These are phyloP conservation scores for Inga laurina DNA, from an alignment of 306 rosid genomes.

Conservation along the genomic window DNA sequence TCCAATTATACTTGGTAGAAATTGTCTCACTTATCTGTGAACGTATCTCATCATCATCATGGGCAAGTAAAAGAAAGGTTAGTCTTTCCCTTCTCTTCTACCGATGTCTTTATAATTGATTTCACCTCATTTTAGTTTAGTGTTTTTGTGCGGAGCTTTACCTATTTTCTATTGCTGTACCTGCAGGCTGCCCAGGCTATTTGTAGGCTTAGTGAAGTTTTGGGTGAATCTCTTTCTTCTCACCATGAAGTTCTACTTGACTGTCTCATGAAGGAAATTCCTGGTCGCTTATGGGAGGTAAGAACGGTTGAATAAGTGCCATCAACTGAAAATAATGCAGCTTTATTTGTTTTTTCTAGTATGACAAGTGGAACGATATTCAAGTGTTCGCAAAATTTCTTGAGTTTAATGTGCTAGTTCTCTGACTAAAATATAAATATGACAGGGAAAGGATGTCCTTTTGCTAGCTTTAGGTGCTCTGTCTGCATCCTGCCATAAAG, in stretches of 20 bases:
- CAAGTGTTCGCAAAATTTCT: slow-evolving; percentile 2
- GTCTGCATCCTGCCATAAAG: slow-evolving; percentile 73
- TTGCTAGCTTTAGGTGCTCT: slow-evolving; percentile 80
- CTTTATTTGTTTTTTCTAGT: slow-evolving; percentile 19
- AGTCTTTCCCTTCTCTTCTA: slow-evolving; percentile 26
- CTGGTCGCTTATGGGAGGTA: slow-evolving; percentile 99
- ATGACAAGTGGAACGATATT: background rate
- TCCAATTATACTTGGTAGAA: slow-evolving; percentile 79
- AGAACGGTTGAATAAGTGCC: slow-evolving; percentile 6
- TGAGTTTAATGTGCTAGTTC: slow-evolving; percentile 19
- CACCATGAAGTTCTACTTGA: slow-evolving; percentile 70
- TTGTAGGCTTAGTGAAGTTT: slow-evolving; percentile 84
- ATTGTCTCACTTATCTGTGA: slow-evolving; percentile 78
- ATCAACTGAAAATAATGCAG: slow-evolving; percentile 21
- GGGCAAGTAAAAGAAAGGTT: slow-evolving; percentile 87
- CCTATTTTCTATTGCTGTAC: slow-evolving; percentile 31
- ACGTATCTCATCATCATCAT: slow-evolving; percentile 78
- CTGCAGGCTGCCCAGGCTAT: slow-evolving; percentile 89
- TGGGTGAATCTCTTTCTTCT: slow-evolving; percentile 84
- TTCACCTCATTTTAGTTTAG: slow-evolving; percentile 16
- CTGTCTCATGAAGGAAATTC: slow-evolving; percentile 83
- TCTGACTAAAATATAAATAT: slow-evolving; percentile 7
- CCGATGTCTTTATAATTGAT: slow-evolving; percentile 27
- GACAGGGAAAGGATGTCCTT: slow-evolving; percentile 91
- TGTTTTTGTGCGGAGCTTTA: slow-evolving; percentile 26